Conservation (phyloP, 2,329 filamentous ascomycete genomes). For the Arthrobotrys megalospora region DNA sequence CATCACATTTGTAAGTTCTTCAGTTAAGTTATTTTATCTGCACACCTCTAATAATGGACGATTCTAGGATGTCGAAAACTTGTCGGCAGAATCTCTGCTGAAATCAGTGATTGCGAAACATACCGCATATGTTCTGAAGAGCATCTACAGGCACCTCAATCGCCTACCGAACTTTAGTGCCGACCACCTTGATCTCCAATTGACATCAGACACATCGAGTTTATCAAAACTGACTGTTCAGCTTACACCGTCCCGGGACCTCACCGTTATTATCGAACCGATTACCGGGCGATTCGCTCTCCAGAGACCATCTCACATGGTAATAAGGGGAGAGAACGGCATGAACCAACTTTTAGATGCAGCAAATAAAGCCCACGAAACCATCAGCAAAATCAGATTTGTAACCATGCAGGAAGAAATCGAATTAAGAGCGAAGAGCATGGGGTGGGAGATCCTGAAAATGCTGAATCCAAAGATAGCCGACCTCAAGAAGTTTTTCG, state of each 20-base stretch:
- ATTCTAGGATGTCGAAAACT: constrained; percentile 72
- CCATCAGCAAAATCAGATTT: constrained; percentile 76
- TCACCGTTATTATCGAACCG: constrained; percentile 80
- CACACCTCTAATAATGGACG: constrained; percentile 10
- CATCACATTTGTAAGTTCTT: constrained; percentile 72
- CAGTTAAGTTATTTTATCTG: not conserved
- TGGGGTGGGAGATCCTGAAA: constrained; percentile 76
- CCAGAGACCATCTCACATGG: constrained; percentile 75
- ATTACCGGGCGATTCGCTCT: constrained; percentile 83
- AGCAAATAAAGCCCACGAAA: constrained; percentile 73
- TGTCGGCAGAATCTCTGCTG: constrained; percentile 83
- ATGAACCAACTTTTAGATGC: constrained; percentile 76
- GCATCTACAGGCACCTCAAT: constrained; percentile 75
- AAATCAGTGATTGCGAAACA: constrained; percentile 82
- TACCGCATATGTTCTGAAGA: constrained; percentile 78
- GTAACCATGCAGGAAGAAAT: constrained; percentile 76
- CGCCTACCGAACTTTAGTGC: constrained; percentile 76
- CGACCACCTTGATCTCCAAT: constrained; percentile 74
- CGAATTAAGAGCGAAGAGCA: constrained; percentile 73
- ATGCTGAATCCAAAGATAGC: constrained; percentile 71
- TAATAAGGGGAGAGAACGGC: constrained; percentile 74
- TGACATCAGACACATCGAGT: constrained; percentile 76
- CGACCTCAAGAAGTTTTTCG: constrained; percentile 74
- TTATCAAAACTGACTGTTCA: constrained; percentile 78
- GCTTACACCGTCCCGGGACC: constrained; percentile 75